Evolutionary conservation across 73 alveolate genomes (phyloP).

Genomic region (Durusdinium trenchii): DNA sequence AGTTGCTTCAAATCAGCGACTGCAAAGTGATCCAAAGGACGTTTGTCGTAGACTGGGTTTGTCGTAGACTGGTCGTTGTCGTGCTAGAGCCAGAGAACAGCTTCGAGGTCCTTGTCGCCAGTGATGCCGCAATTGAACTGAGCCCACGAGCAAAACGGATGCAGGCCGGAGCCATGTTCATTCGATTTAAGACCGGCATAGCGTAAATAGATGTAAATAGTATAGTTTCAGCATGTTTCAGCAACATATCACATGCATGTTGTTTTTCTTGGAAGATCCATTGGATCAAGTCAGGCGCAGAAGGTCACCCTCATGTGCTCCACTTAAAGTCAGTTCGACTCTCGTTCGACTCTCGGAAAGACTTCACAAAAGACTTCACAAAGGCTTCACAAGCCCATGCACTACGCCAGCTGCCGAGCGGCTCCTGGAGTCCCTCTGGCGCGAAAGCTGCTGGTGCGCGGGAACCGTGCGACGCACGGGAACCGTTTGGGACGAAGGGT

Average conservation of each 20-base stretch:
- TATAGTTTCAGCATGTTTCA: background rate
- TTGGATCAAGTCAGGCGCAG: background rate
- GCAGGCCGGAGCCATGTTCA: slow-evolving; percentile 68
- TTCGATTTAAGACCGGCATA: background rate
- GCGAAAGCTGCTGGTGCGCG: slow-evolving; percentile 42
- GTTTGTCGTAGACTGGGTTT: background rate
- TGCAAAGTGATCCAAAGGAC: no score
- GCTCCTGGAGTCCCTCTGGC: slow-evolving; percentile 58
- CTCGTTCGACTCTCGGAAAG: background rate
- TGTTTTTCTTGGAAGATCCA: background rate
- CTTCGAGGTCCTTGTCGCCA: slow-evolving; percentile 40
- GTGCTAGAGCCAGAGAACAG: background rate
- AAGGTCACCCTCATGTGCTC: slow-evolving; percentile 17
- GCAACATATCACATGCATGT: background rate
- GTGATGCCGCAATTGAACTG: slow-evolving; percentile 53
- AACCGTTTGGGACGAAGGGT: no score
- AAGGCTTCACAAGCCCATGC: slow-evolving; percentile 59
- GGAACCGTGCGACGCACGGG: no score
- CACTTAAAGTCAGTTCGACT: background rate
- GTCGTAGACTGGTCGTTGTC: no score
- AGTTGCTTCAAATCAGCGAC: no score
- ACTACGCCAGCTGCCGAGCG: slow-evolving; percentile 76
- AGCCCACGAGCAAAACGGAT: slow-evolving; percentile 78
- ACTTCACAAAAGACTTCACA: background rate
- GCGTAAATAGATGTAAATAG: no score